Conservation (phyloP, 371 early-diverging fungal genomes). For the Lichtheimia ornata region DNA sequence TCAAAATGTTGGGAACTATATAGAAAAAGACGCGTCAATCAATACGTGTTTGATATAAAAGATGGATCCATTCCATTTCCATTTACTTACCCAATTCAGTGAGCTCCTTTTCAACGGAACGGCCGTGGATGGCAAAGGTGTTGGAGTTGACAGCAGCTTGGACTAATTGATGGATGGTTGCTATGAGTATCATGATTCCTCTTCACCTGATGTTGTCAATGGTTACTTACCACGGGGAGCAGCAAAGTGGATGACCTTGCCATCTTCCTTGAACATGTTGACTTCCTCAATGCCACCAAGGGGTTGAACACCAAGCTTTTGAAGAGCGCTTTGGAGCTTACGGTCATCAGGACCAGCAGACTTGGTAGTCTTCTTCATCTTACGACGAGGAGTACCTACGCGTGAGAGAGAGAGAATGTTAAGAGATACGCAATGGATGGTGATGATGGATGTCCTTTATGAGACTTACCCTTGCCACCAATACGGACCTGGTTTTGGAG, state of each 20-base stretch:
- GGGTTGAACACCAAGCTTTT: constrained; percentile 87
- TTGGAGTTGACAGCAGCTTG: constrained; percentile 85
- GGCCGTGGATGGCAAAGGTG: constrained; percentile 92
- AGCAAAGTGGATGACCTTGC: constrained; percentile 91
- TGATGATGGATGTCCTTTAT: not conserved
- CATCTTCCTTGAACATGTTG: constrained; percentile 97
- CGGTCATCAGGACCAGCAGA: constrained; percentile 60
- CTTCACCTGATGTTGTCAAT: no score
- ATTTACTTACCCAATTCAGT: constrained; percentile 66
- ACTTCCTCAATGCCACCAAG: constrained; percentile 92
- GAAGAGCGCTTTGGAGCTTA: constrained; percentile 84
- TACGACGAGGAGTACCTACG: constrained; percentile 95
- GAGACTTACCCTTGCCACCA: constrained; percentile 79
- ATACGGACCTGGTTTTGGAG: constrained; percentile 91
- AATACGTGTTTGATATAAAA: not conserved
- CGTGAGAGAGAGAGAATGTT: not conserved
- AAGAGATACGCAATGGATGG: not conserved
- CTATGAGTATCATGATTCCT: no score
- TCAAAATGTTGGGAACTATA: constrained; percentile 88
- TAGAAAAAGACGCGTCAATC: not conserved
- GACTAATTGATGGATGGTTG: constrained; percentile 46
- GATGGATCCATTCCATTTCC: not conserved
- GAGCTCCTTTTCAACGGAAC: constrained; percentile 86
- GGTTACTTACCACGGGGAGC: constrained; percentile 79
- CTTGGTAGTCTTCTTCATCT: constrained; percentile 67